Evolutionary conservation across 2,329 filamentous ascomycete species (phyloP).

Genomic region (Thielaviopsis populi): DNA sequence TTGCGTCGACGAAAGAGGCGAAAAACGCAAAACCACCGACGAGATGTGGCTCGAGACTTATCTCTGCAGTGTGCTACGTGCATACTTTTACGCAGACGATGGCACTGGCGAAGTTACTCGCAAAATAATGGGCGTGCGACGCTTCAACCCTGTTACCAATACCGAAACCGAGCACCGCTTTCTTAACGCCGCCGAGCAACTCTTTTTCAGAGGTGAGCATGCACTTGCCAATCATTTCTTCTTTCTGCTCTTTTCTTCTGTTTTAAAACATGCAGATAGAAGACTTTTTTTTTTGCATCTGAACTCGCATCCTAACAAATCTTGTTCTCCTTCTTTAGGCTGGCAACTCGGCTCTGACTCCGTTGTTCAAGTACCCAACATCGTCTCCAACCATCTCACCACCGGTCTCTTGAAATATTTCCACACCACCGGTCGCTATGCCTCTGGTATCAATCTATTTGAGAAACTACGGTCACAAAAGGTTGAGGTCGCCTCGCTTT

Average conservation of each 20-base stretch:
- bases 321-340: slow-evolving; percentile 34
- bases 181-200: slow-evolving; percentile 77
- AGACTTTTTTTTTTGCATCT: neutral
- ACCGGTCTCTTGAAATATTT: slow-evolving; percentile 91
- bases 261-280: neutral
- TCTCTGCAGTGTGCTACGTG: slow-evolving; percentile 81
- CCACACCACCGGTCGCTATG: slow-evolving; percentile 81
- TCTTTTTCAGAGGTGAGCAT: slow-evolving; percentile 77
- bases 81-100: slow-evolving; percentile 93
- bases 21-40: slow-evolving; percentile 85
- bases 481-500: slow-evolving; percentile 80
- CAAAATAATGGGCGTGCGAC: slow-evolving; percentile 90
- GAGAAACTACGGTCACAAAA: slow-evolving; percentile 87
- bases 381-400: slow-evolving; percentile 89
- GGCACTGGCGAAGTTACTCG: slow-evolving; percentile 88
- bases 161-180: slow-evolving; percentile 98
- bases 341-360: slow-evolving; percentile 95
- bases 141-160: slow-evolving; percentile 94
- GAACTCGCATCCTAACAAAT: slow-evolving; percentile 17
- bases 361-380: slow-evolving; percentile 91
- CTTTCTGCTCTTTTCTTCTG: neutral
- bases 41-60: slow-evolving; percentile 96
- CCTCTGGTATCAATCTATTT: slow-evolving; percentile 93
- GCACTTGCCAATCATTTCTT: neutral
- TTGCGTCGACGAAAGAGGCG: slow-evolving; percentile 90